Evolutionary conservation across 1,139 yeast genomes (phyloP), one percentile per base, ranked within the genome.

Genomic region (Magnusiomyces suaveolens): DNA sequence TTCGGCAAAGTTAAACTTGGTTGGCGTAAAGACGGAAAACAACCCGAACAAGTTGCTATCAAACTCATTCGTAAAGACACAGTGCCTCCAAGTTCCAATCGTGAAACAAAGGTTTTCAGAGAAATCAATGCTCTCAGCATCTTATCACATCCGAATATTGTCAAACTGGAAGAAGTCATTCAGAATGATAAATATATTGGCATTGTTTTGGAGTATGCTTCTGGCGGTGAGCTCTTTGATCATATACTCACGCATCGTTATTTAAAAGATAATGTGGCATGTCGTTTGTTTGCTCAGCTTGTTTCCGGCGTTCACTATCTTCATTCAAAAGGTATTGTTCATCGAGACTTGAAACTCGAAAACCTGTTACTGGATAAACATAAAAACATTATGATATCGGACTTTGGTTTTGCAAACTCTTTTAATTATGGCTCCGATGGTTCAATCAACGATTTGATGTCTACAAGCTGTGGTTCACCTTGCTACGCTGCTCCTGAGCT

Each of bases 401-500:
- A 86, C 69, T 86, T 86, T 69, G 95, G 95, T 1, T 92, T 92
- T 72, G 98, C 95, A 48, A 92, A 92, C 71, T 84, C 94, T 46
- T 92, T 88, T 72, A 56, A 59, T 23, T 57, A 59, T 48, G 60
- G 52, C n/a, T 43, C 54, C 1, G 75, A 75, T 60, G 65, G 64
- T 23, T 52, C 62, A 14, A 59, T 60, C 26, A 60, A 57, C 20
- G 96, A 88, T 67, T 74, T 88, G 54, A 92, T 92, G 98, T 84
- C 84, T 67, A 92, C 98, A 0, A 83, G 92, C 51, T 92, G 99
- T 71, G 99, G 99, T 1, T 87, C 96, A 4, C 98, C 98, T 0
- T 90, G 98, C 69, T 92, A 92, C 69, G 97, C 97, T 0, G 98
- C 98, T 2, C 98, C 98, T 0, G 98, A 92, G 69, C 74, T 92